Percentiles rank a stretch among this genome's conserved stretches.
phyloP scores from a whole-genome alignment of 2,329 filamentous ascomycete species.

The Colletotrichum neosansevieriae region DNA sequence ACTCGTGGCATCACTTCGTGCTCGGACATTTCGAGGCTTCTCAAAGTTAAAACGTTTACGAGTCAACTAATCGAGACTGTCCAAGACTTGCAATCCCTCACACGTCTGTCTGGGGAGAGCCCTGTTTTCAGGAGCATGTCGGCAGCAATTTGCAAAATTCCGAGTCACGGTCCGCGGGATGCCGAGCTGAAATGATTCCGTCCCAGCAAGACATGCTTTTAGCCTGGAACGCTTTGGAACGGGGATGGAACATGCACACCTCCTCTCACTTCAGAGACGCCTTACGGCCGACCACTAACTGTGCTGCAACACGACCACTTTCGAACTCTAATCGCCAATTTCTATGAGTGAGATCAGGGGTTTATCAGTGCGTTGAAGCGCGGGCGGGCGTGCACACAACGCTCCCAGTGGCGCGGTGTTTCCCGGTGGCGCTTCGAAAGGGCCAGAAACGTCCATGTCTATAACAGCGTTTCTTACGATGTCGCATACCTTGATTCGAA shows the following conservation, averaged over 20 bases:
- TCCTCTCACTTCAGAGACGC: background rate
- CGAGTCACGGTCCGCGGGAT: constrained; percentile 26
- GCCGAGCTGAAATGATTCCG: constrained; percentile 8
- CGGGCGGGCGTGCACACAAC: background rate
- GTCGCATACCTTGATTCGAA: background rate
- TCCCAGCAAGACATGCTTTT: constrained; percentile 25
- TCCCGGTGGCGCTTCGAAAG: background rate
- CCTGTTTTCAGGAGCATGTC: background rate
- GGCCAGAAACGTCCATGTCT: constrained; percentile 11
- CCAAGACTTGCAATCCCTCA: background rate
- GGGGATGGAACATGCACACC: constrained; percentile 43
- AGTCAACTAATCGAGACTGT: constrained; percentile 4
- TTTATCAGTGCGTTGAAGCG: constrained; percentile 25
- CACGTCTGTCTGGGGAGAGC: background rate
- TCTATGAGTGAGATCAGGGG: constrained; percentile 4
- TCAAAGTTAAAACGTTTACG: constrained; percentile 1
- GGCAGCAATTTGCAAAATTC: background rate
- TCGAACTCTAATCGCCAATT: constrained; percentile 6
- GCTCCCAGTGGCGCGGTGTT: background rate
- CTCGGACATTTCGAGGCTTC: constrained; percentile 20
- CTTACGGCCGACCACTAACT: background rate
- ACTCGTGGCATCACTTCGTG: constrained; percentile 6
- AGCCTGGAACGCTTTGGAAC: constrained; percentile 43
- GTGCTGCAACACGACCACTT: constrained; percentile 1
- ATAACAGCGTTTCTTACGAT: background rate